Base-by-base conservation (phyloP, 164 flowering plant species). In the Kalanchoe fedtschenkoi region DNA sequence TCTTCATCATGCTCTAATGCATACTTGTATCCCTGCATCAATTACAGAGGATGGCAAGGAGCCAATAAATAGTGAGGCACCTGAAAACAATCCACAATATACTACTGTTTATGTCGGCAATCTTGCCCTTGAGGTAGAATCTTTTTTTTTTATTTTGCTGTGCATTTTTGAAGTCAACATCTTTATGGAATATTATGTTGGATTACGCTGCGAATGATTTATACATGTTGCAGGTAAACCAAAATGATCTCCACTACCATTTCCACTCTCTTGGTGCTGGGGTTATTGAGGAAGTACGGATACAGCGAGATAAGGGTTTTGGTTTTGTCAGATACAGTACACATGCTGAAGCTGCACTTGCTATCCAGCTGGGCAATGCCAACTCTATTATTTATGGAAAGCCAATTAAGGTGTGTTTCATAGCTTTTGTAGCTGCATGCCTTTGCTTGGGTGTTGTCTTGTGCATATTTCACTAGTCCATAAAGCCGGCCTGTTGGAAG, bases 91-190 rank as follows among this genome's bases (percentile, higher is more conserved):
- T 64, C 90, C 96, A 58, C 83, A 81, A 34, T 95, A 72, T 68
- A 95, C 95, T 11, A 95, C 99, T 63, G 97, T 95, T 28, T 91
- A 95, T 77, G 95, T 95, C 43, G 99, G 97, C 61, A 95, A 95
- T 70, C 91, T 95, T 69, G 90, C 89, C 60, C 90, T 88, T n/a
- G 96, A 95, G 93, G 99, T 65, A 76, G 81, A 81, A 61, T 46
- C 22, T 47, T 5, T 26, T 51, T 17, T 30, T 34, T 6, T 63
- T 22, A 11, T 30, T 19, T 35, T 26, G 9, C 34, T 1, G 22
- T 61, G 35, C 15, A 35, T 22, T 37, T 22, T 38, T 56, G 41
- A 34, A 58, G 24, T 58, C 0, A 15, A 33, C 34, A n/a, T n/a
- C 38, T 34, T 22, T n/a, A 0, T 10, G 7, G 13, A 13, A n/a